Percentiles rank a stretch among this genome's conserved stretches.
Conservation (phyloP, 371 early-diverging fungal genomes). For the Mucor piriformis region DNA sequence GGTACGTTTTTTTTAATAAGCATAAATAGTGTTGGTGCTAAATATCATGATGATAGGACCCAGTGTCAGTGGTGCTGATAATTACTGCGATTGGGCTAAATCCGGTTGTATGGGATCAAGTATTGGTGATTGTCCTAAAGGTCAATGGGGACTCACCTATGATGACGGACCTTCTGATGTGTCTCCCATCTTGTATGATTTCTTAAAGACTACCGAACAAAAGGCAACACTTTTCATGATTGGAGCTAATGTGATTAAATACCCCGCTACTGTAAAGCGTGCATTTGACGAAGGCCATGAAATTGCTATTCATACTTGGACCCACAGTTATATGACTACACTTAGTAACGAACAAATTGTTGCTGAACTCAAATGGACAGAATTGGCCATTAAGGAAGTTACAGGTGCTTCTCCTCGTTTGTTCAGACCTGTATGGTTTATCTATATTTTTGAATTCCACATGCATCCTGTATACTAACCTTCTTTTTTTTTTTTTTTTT, state of each 20-base stretch:
- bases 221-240: conserved; percentile 69
- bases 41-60: conserved; percentile 7
- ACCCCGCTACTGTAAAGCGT: conserved; percentile 55
- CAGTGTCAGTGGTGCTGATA: conserved; percentile 27
- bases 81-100: conserved; percentile 63
- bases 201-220: conserved; percentile 50
- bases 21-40: no score
- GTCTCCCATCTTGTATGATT: conserved; percentile 51
- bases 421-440: conserved; percentile 47
- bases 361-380: conserved; percentile 75
- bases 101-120: conserved; percentile 50
- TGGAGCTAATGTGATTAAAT: conserved; percentile 57
- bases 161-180: conserved; percentile 66
- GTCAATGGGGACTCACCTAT: conserved; percentile 63
- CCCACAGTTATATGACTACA: conserved; percentile 66
- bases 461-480: not conserved
- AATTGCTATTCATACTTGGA: conserved; percentile 57
- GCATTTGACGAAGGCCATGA: conserved; percentile 55
- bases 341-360: conserved; percentile 67
- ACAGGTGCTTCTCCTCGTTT: conserved; percentile 57
- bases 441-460: not conserved
- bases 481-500: conserved; percentile 1
- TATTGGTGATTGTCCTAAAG: conserved; percentile 57
- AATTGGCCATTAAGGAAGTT: conserved; percentile 63
- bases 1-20: conserved; percentile 7